Evolutionary conservation across 1,139 yeast genomes (phyloP), one percentile per base, ranked within the genome.

Genomic region (Hansenula sp.): DNA sequence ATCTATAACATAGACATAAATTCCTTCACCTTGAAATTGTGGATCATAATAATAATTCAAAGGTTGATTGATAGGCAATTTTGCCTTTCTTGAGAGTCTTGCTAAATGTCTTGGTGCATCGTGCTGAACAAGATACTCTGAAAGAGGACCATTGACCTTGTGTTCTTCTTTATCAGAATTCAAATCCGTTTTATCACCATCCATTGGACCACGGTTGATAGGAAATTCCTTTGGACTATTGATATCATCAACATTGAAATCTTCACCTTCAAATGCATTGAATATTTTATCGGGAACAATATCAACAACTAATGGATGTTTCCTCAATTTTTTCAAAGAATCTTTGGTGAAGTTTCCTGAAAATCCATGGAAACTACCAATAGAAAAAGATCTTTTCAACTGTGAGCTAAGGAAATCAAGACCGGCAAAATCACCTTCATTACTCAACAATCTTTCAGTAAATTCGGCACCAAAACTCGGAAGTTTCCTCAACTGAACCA

Each of bases 321-420:
- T 65, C 36, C 68, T 67, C 44, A 84, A 66, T 45, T 77, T 67
- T 7, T 71, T 71, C 27, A 83, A 51, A 0, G 74, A 63, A 4
- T 70, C 74, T 18, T 68, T 60, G 6, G 82, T 66, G 54, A 84
- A 77, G 35, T 76, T 72, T 0, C 87, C 88, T 0, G 79, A 69
- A 52, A 84, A 77, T 0, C 85, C 90, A 51, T 75, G 77, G 55
- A 83, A 81, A 18, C 71, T 70, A 0, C 90, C 91, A 53, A 85
- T 77, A 0, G 78, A 68, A 47, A 77, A 72, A 9, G 74, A 64
- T 36, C 68, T 66, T 21, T 67, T 65, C 28, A 80, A 72, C 29
- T 68, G 67, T 3, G 75, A 70, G 43, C 72, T 66, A 18, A 79
- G 65, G 50, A 74, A 71, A 38, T 59, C 43, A n/a, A 47, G 31